Evolutionary conservation across 2,329 filamentous ascomycete species (phyloP).

Genomic region (Phaeoacremonium minimum): DNA sequence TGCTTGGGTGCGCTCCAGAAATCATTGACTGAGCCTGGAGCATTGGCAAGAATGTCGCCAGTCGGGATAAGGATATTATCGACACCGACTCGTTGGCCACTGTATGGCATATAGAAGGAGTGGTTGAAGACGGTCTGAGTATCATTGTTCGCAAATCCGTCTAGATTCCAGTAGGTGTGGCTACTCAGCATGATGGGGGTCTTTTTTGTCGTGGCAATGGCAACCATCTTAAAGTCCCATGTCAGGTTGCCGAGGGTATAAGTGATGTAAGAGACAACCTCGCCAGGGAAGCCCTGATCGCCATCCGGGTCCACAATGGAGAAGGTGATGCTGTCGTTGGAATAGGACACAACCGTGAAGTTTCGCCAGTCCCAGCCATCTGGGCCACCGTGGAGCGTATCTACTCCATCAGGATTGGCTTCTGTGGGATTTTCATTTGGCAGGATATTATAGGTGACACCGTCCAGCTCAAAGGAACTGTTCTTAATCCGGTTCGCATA

Average conservation of each 20-base stretch:
- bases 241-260: slow-evolving; percentile 64
- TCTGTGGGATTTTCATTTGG: slow-evolving; percentile 60
- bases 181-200: slow-evolving; percentile 79
- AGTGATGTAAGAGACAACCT: slow-evolving; percentile 69
- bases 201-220: slow-evolving; percentile 65
- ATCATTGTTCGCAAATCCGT: slow-evolving; percentile 71
- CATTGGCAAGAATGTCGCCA: slow-evolving; percentile 68
- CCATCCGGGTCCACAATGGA: slow-evolving; percentile 69
- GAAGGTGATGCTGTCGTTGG: slow-evolving; percentile 67
- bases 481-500: slow-evolving; percentile 83
- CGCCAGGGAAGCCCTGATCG: slow-evolving; percentile 73
- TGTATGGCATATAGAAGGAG: slow-evolving; percentile 69
- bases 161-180: slow-evolving; percentile 78
- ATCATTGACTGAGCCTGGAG: slow-evolving; percentile 65
- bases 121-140: slow-evolving; percentile 65
- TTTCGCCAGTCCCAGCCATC: slow-evolving; percentile 76
- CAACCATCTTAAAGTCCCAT: slow-evolving; percentile 72
- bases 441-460: slow-evolving; percentile 50
- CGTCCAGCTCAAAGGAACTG: slow-evolving; percentile 66
- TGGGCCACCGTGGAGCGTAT: slow-evolving; percentile 67
- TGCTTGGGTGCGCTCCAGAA: slow-evolving; percentile 81
- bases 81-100: slow-evolving; percentile 62
- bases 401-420: slow-evolving; percentile 44
- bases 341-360: slow-evolving; percentile 70
- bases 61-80: slow-evolving; percentile 73